phyloP scores from a whole-genome alignment of 1,139 yeast species.

The Taphrina deformans region DNA sequence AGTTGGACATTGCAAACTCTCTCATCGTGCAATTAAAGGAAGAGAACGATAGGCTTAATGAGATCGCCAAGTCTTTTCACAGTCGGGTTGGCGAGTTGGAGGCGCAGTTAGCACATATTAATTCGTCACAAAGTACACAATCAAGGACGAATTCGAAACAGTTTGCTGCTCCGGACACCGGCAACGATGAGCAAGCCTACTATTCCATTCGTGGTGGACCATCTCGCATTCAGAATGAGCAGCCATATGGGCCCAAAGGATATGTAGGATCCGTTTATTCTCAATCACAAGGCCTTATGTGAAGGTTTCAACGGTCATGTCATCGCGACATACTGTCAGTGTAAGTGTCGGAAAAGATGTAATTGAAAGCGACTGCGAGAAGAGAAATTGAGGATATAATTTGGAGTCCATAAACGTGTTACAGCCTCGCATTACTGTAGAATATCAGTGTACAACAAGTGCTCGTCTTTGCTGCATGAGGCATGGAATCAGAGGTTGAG shows the following conservation, averaged over 20 bases:
- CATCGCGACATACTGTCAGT: background rate
- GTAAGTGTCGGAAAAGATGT: background rate
- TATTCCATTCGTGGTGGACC: slow-evolving; percentile 11
- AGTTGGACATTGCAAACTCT: slow-evolving; percentile 44
- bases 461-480: background rate
- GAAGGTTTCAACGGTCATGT: background rate
- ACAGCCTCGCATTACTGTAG: background rate
- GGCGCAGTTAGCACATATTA: slow-evolving; percentile 13
- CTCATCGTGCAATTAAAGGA: slow-evolving; percentile 70
- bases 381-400: background rate
- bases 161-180: background rate
- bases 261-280: slow-evolving; percentile 10
- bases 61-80: slow-evolving; percentile 30
- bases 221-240: slow-evolving; percentile 2
- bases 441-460: background rate
- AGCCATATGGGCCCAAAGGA: slow-evolving; percentile 8
- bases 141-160: background rate
- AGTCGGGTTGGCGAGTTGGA: slow-evolving; percentile 23
- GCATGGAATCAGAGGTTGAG: background rate
- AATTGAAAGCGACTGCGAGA: background rate
- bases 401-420: background rate
- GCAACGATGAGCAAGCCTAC: slow-evolving; percentile 4
- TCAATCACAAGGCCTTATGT: slow-evolving; percentile 12
- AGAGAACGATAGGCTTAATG: slow-evolving; percentile 45
- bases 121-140: background rate